Conservation (phyloP, 2,329 filamentous ascomycete genomes). For the Aureobasidium zeae region DNA sequence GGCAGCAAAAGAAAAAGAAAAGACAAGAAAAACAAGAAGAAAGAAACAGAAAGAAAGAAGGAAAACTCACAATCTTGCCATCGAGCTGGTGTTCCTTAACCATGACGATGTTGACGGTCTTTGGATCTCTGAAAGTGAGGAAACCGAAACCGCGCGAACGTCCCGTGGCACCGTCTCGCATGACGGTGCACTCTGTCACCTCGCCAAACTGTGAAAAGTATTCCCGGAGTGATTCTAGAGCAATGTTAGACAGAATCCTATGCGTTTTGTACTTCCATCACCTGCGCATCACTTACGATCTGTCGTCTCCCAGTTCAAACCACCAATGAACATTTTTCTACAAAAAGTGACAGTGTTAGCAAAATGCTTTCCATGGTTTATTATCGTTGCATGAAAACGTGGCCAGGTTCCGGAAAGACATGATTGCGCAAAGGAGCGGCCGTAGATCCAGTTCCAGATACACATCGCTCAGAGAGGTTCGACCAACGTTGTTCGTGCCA, state of each 20-base stretch:
- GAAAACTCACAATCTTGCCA: constrained; percentile 79
- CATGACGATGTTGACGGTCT: constrained; percentile 98
- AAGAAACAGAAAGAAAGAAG: too few species aligned
- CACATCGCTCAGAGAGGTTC: too few species aligned
- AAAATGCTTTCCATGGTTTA: neutral
- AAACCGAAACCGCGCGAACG: constrained; percentile 95
- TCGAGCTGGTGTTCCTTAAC: constrained; percentile 98
- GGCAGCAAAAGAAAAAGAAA: too few species aligned
- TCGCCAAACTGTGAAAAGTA: constrained; percentile 98
- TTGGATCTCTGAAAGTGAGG: constrained; percentile 93
- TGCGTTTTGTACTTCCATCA: neutral
- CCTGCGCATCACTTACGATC: constrained; percentile 56
- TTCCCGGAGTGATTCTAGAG: constrained; percentile 80
- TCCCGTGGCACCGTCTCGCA: constrained; percentile 90
- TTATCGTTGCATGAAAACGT: neutral
- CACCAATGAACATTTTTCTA: constrained; percentile 99
- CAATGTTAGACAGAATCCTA: neutral
- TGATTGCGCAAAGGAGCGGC: constrained; percentile 12
- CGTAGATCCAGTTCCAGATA: too few species aligned
- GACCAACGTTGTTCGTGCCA: too few species aligned
- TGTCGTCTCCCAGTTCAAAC: constrained; percentile 97
- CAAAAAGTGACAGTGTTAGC: constrained; percentile 21
- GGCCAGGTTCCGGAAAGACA: neutral
- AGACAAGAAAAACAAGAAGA: too few species aligned
- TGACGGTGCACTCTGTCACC: constrained; percentile 96